Evolutionary conservation across 352 stramenopile species (phyloP), one percentile per base, ranked within the genome.

Genomic region (Ochromonadaceae sp.): DNA sequence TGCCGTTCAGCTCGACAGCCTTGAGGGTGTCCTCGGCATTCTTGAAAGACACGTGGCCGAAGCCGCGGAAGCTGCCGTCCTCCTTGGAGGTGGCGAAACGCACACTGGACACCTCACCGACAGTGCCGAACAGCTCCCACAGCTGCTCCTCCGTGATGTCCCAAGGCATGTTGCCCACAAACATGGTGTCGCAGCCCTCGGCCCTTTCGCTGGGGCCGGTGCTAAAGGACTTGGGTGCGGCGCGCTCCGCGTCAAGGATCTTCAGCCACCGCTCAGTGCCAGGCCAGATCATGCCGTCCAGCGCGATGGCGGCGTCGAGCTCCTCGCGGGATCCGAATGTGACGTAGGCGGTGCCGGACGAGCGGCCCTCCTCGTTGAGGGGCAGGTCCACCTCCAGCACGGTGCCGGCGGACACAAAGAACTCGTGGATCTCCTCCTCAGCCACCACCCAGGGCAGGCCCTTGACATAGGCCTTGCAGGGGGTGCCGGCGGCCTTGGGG

Each of bases 161-260:
- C 84, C 86, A 98, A 30, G 86, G 81, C 17, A 98, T 76, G 76
- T 98, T 98, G 34, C 91, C 93, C 43, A 98, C 85, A 75, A 98
- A 99, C 20, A 98, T 78, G 38, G 89, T 97, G 0, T 81, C 85
- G 75, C 89, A 97, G 46, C 84, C 85, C 65, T 96, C 87, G 28
- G 88, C 81, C 76, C 96, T 97, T 67, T 91, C 72, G 43, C 87
- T 81, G 38, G 82, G 76, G 72, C 83, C 79, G 62, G 85, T 82
- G 17, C 68, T 36, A 67, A 85, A 88, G 72, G 83, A 81, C 67
- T 84, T 80, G 12, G 78, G 76, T n/a, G 79, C 41, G 17, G 56
- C 50, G 1, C 65, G 59, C 43, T 35, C 41, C n/a, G 70, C 68
- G 30, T 61, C 43, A 42, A 41, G 43, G 70, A 98, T 94, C 71